Evolutionary conservation across 2,329 filamentous ascomycete species (phyloP).

Genomic region (Neopestalotiopsis rosae): DNA sequence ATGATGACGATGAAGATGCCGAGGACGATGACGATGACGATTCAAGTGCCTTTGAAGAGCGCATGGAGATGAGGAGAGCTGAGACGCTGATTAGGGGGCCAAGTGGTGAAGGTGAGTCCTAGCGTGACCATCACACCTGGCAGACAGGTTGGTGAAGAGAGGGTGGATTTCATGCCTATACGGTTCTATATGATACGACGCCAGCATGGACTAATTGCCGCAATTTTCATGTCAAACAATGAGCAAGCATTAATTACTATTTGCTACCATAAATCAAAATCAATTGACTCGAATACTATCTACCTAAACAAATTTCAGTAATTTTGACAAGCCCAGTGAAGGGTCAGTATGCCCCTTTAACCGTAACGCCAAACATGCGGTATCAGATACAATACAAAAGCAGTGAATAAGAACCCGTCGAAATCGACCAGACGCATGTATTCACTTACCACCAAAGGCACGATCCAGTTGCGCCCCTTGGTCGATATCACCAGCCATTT

Average conservation of each 20-base stretch:
- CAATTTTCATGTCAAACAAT: background rate
- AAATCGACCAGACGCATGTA: too few relatives aligned
- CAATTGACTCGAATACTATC: too few relatives aligned
- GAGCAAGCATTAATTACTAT: background rate
- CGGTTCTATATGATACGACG: background rate
- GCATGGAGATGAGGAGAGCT: conserved; percentile 28
- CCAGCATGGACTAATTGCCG: background rate
- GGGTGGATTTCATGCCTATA: background rate
- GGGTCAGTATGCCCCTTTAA: background rate
- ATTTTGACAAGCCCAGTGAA: background rate
- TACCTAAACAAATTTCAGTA: too few relatives aligned
- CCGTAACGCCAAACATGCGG: conserved; percentile 5
- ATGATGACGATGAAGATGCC: conserved; percentile 36
- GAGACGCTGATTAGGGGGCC: conserved; percentile 26
- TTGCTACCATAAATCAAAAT: background rate
- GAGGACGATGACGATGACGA: conserved; percentile 35
- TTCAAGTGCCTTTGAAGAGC: conserved; percentile 31
- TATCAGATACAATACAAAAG: background rate
- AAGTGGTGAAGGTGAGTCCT: background rate
- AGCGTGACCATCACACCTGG: background rate
- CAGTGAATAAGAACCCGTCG: background rate
- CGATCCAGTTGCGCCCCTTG: conserved; percentile 63
- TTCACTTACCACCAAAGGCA: conserved; percentile 57
- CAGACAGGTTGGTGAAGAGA: background rate
- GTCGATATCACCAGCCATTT: conserved; percentile 46